These are phyloP conservation scores for Lycium ferocissimum DNA, from an alignment of 257 asterid genomes.

Conservation along the genomic window DNA sequence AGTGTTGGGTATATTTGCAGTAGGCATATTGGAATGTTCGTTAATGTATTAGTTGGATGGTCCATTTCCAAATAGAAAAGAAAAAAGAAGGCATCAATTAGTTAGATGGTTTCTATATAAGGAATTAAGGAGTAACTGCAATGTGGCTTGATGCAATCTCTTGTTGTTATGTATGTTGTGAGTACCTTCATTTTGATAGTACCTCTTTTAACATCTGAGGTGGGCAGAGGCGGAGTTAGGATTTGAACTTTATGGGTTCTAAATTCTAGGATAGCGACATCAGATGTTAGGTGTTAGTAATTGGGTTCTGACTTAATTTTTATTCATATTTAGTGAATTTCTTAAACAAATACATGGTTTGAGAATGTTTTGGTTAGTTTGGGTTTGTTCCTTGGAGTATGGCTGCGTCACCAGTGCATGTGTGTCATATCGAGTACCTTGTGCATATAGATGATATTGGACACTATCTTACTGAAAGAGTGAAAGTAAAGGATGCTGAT, in stretches of 20 bases:
- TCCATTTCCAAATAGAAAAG: not conserved
- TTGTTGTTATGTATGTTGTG: not conserved
- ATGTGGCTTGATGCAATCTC: not conserved
- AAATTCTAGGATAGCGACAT: too few relatives aligned
- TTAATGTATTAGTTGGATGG: not conserved
- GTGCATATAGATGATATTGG: not conserved
- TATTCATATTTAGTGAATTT: too few relatives aligned
- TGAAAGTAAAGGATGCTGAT: not conserved
- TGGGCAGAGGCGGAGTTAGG: too few relatives aligned
- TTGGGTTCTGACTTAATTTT: too few relatives aligned
- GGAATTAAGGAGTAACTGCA: not conserved
- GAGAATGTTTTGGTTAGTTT: not conserved
- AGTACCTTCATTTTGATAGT: not conserved
- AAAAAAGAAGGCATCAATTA: not conserved
- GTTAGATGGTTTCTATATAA: constrained; percentile 23
- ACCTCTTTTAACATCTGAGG: too few relatives aligned
- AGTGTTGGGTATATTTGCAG: not conserved
- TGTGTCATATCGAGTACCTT: not conserved
- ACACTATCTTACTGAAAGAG: not conserved
- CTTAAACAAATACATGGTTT: not conserved
- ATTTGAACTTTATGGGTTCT: too few relatives aligned
- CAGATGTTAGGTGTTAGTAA: too few relatives aligned
- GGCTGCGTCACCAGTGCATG: not conserved
- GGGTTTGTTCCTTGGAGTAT: constrained; percentile 12
- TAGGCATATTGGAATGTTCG: not conserved